phyloP scores from a whole-genome alignment of 306 rosid genomes.

The Calophaca sinica region DNA sequence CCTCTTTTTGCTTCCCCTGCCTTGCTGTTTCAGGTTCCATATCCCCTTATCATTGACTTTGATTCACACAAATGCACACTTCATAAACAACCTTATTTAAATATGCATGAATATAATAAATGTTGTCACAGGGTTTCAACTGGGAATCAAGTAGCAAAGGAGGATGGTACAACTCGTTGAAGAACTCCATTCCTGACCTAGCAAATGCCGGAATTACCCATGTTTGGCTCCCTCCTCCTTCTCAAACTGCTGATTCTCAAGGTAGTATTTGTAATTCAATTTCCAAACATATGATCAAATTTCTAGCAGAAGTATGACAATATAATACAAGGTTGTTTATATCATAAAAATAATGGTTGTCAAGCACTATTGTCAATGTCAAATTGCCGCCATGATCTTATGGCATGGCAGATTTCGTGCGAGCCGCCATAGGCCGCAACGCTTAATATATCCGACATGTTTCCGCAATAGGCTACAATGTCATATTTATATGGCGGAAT shows the following conservation, averaged over 20 bases:
- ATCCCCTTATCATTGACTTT: neutral
- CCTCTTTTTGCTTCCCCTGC: slow-evolving; percentile 59
- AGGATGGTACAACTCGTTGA: slow-evolving; percentile 77
- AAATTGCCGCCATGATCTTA: too few relatives aligned
- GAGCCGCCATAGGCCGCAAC: too few relatives aligned
- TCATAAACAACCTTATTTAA: neutral
- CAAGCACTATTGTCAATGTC: too few relatives aligned
- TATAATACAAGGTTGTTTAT: too few relatives aligned
- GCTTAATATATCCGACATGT: too few relatives aligned
- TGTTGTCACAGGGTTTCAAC: slow-evolving; percentile 70
- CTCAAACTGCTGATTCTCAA: slow-evolving; percentile 62
- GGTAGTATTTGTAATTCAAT: slow-evolving; percentile 44
- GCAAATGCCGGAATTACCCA: slow-evolving; percentile 72
- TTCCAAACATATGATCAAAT: neutral
- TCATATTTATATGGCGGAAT: too few relatives aligned
- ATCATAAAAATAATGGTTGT: too few relatives aligned
- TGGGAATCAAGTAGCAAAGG: slow-evolving; percentile 82
- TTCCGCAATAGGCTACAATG: too few relatives aligned
- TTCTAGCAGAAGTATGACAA: too few relatives aligned
- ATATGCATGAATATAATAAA: slow-evolving; percentile 6
- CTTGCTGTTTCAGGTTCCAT: slow-evolving; percentile 71
- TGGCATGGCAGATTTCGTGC: too few relatives aligned
- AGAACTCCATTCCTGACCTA: slow-evolving; percentile 64
- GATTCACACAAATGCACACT: neutral
- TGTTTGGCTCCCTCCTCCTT: slow-evolving; percentile 95